A percentile compares a stretch with the other conserved stretches of the same genome.
Conservation (phyloP, 2,329 filamentous ascomycete species). For the Paecilomyces sp. region DNA sequence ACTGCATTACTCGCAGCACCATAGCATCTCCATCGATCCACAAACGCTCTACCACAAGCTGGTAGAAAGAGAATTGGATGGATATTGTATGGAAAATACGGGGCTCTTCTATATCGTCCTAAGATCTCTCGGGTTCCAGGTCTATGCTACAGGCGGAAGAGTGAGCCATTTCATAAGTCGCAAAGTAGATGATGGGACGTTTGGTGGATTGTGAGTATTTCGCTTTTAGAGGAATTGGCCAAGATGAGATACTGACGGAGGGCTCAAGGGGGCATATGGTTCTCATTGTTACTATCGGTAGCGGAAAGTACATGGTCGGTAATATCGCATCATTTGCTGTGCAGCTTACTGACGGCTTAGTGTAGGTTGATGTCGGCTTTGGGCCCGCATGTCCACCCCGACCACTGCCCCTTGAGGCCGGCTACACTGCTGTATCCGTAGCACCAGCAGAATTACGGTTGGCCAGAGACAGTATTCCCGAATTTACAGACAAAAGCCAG, state of each 20-base stretch:
- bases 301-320: conserved; percentile 35
- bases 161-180: conserved; percentile 30
- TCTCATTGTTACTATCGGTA: conserved; percentile 51
- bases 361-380: conserved; percentile 57
- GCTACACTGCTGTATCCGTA: conserved; percentile 34
- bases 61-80: conserved; percentile 43
- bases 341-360: conserved; percentile 17
- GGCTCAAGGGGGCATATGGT: conserved; percentile 48
- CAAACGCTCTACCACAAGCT: conserved; percentile 48
- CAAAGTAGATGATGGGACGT: conserved; percentile 28
- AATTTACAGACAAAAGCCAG: conserved; percentile 35
- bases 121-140: conserved; percentile 44
- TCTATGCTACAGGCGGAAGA: conserved; percentile 51
- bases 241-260: background rate
- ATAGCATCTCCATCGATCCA: conserved; percentile 43
- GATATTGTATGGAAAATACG: conserved; percentile 58
- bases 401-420: conserved; percentile 49
- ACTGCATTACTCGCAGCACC: conserved; percentile 48
- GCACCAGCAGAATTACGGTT: conserved; percentile 52
- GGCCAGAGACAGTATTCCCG: conserved; percentile 41
- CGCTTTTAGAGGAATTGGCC: background rate
- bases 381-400: conserved; percentile 55
- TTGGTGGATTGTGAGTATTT: conserved; percentile 39
- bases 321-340: background rate
- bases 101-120: conserved; percentile 46